Base-by-base conservation (phyloP, 129 eudicot genomes). In the Arctium lappa region DNA sequence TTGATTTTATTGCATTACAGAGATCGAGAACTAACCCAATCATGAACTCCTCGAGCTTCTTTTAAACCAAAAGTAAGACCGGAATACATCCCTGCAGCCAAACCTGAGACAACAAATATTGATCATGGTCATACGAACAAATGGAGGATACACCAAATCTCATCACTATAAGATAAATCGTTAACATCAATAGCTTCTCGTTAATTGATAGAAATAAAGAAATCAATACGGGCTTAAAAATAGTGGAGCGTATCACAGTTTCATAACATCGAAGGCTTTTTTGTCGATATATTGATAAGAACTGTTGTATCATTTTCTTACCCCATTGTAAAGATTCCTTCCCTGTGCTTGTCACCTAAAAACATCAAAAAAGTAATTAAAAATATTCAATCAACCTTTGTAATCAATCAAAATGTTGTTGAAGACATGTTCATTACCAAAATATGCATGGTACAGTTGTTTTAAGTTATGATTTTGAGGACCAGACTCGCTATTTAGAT, bases 281-380 rank as follows among this genome's bases (percentile, higher is more conserved):
- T 16, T 56, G 29, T 4, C 6, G n/a, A 56, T 16, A 56, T n/a
- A 56, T 16, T 56, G 66, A 56, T 6, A 16, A 56, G 8, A 60
- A 60, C 29, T 16, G 29, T 60, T 4, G 1, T 60, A 16, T 60
- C 42, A 18, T 12, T 77, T 44, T 42, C 75, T 88, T 89, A 93
- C 95, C 97, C 97, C 97, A 93, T 53, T 93, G 97, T 44, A 93
- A 10, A 38, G 97, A 87, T 85, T 93, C 97, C 82, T 93, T 93
- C 80, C 95, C 89, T 5, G 97, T 89, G 81, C 56, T 86, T 83
- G 83, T 93, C 74, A 93, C 97, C 97, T 93, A 81, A 68, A 80
- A n/a, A 34, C 60, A 80, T 73, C 37, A 71, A 39, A 71, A 18
- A 27, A 12, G 65, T 44, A 8, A 8, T 16, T 11, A 80, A 68